Conservation (phyloP, 352 stramenopile species). For the Globisporangium iwayamae region DNA sequence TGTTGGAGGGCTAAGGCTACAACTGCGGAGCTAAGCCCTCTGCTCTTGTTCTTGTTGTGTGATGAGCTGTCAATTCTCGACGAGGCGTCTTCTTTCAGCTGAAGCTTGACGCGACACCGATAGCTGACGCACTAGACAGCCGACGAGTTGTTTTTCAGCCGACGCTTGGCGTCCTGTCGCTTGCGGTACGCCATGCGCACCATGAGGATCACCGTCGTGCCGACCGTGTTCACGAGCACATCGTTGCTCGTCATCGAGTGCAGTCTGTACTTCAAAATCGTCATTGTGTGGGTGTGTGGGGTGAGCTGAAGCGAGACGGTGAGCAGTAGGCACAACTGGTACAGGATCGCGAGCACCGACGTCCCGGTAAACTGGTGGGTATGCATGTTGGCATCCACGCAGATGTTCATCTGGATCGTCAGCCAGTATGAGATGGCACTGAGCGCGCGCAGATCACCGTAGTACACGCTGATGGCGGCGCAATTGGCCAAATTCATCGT, state of each 20-base stretch:
- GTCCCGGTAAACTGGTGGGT: neutral
- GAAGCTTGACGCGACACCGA: slow-evolving; percentile 15
- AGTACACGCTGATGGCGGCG: neutral
- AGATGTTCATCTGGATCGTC: slow-evolving; percentile 1
- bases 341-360: neutral
- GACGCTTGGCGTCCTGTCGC: neutral
- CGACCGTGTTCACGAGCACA: slow-evolving; percentile 11
- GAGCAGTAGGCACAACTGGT: neutral
- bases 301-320: neutral
- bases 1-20: neutral
- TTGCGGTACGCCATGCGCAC: slow-evolving; percentile 15
- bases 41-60: neutral
- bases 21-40: neutral
- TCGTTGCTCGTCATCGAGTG: slow-evolving; percentile 8
- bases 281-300: neutral
- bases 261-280: neutral
- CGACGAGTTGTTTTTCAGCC: slow-evolving; percentile 2
- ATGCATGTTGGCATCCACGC: neutral
- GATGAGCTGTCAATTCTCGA: neutral
- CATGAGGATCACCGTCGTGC: slow-evolving; percentile 13
- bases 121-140: slow-evolving; percentile 23
- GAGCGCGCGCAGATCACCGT: neutral
- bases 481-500: neutral
- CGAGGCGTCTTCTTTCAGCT: neutral
- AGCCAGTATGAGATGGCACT: neutral